phyloP scores from a whole-genome alignment of 495 filamentous ascomycete species.

The Neurospora tetraspora region DNA sequence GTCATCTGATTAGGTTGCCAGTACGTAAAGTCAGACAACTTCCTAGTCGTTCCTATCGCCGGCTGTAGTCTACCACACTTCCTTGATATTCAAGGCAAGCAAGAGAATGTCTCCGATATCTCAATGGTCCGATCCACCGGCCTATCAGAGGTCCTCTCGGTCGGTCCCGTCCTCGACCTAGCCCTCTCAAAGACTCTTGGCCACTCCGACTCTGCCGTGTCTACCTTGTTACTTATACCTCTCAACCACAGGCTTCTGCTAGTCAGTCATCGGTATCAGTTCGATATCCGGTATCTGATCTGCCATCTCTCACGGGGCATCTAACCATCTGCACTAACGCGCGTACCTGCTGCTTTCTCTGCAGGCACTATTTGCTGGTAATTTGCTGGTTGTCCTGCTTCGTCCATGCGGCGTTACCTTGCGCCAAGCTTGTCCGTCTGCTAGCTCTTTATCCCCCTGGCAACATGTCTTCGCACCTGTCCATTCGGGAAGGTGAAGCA shows the following conservation, averaged over 20 bases:
- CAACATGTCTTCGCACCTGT: constrained; percentile 4
- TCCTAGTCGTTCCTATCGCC: background rate
- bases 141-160: background rate
- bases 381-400: background rate
- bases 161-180: background rate
- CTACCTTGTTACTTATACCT: background rate
- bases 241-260: background rate
- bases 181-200: background rate
- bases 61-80: background rate
- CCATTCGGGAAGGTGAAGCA: constrained; percentile 10
- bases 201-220: background rate
- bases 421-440: background rate
- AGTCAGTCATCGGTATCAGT: background rate
- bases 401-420: background rate
- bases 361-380: background rate
- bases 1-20: background rate
- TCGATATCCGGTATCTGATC: background rate
- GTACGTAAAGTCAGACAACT: background rate
- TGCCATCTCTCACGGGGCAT: background rate
- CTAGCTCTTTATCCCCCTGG: background rate
- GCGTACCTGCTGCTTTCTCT: background rate
- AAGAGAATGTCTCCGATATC: background rate
- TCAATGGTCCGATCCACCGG: background rate
- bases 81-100: background rate
- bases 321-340: background rate